Base-by-base conservation (phyloP, 176 grass and related monocot genomes). In the Echinochloa phyllopogon region DNA sequence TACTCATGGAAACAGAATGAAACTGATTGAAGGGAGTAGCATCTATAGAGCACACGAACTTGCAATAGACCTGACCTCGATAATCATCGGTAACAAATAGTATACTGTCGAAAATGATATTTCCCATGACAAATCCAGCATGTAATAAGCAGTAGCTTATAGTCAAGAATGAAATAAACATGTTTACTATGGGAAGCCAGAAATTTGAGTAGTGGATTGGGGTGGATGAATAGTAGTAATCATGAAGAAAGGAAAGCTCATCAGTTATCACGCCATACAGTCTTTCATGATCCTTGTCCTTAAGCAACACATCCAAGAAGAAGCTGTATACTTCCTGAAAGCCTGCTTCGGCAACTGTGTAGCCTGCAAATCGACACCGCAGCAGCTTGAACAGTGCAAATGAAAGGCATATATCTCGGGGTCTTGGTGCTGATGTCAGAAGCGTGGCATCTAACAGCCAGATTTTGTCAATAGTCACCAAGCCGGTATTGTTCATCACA, bases 361-460 rank as follows among this genome's bases (percentile, higher is more conserved):
- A 73, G 21, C 45, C 45, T 29, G 70, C 70, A 50, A 73, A 50
- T 2, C 47, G 71, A 72, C 69, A 72, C 69, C n/a, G n/a, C 43
- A 72, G 17, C 44, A 72, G 2, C n/a, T 72, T 72, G 69, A 52
- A 74, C 71, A 74, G 29, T 52, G 71, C 0, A 1, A 52, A 74
- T 29, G 25, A 52, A 33, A 74, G 14, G 71, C 71, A 74, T 4
- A 52, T 2, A 10, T 74, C 43, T 27, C 52, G 33, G 45, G 52
- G 24, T 14, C 25, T 0, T 17, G 45, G 6, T 6, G 2, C 14
- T 3, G 71, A 52, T 3, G 6, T 16, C 23, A 37, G 45, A 52
- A 51, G 13, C 14, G 3, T 36, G 71, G 20, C 47, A 10, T 52
- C 47, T 1, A 9, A 73, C 13, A 1, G 2, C 69, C 43, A 50